Evolutionary conservation across 768 basidiomycete species (phyloP).

Genomic region (Gymnopilus junonius): DNA sequence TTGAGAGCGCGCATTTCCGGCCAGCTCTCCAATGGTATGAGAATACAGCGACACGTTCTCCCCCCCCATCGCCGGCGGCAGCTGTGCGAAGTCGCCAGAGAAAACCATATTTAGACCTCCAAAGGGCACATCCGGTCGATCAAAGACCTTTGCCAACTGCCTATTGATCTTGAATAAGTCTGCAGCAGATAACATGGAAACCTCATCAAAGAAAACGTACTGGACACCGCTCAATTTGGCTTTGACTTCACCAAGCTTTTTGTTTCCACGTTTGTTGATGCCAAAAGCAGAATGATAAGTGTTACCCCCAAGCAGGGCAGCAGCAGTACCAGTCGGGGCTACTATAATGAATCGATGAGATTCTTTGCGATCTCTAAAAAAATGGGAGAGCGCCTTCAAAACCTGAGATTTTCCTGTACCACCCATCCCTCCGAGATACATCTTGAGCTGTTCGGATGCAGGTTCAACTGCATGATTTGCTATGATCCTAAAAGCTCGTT

Average conservation of each 20-base stretch:
- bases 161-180: conserved; percentile 33
- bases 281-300: too few species aligned
- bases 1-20: neutral
- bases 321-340: conserved; percentile 17
- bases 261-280: conserved; percentile 19
- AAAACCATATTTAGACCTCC: conserved; percentile 46
- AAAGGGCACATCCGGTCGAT: conserved; percentile 22
- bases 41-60: conserved; percentile 2
- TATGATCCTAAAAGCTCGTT: too few species aligned
- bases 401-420: conserved; percentile 39
- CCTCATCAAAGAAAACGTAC: conserved; percentile 45
- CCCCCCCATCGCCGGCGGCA: conserved; percentile 31
- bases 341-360: conserved; percentile 22
- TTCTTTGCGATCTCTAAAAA: conserved; percentile 21
- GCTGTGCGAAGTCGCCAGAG: conserved; percentile 48
- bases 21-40: too few species aligned
- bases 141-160: conserved; percentile 19
- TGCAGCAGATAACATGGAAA: conserved; percentile 42
- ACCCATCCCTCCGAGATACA: too few species aligned
- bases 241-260: conserved; percentile 5
- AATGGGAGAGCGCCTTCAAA: conserved; percentile 24
- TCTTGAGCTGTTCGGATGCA: too few species aligned
- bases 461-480: too few species aligned
- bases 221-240: conserved; percentile 29
- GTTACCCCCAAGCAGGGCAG: conserved; percentile 26